Evolutionary conservation across 495 filamentous ascomycete genomes (phyloP), one percentile per base, ranked within the genome.

Genomic region (Penicillium salamii): DNA sequence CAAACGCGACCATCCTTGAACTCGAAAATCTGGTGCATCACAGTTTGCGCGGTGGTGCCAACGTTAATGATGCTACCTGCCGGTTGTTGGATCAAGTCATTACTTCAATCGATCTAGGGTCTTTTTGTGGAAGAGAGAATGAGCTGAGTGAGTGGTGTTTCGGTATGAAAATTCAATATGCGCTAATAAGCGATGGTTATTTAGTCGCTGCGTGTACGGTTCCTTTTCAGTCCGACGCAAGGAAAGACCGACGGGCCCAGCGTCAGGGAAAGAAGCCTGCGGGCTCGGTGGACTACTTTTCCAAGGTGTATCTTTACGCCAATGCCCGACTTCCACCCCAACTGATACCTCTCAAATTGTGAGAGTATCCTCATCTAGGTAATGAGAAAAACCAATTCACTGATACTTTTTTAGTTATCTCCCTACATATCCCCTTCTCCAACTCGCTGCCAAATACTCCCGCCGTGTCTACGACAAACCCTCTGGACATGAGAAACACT

Each of bases 271-370:
- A 56, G 13, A 58, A 55, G 14, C 26, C 49, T 28, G 37, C 50
- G 26, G 18, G 46, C 12, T 49, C 42, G 24, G 41, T 40, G 32
- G 82, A 80, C 45, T 83, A 86, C 62, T 91, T 91, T 62, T 69
- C 81, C n/a, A 91, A 91, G 63, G 84, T 83, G 12, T 84, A 88
- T 60, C 66, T 86, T 8, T 93, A 91, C 61, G 70, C 77, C n/a
- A 93, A 93, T 60, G 88, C 89, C 3, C 80, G 77, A 44, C 65
- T 91, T n/a, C 85, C 87, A 4, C 72, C 78, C 26, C 65, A 84
- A 50, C 68, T 91, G 1, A 79, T 82, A 14, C 78, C 79, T 1
- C 65, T 91, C 39, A 82, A 78, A 61, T 61, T 90, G 78, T 89
- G 73, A 55, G 80, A 23, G 1, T 24, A 2, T 1, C 14, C 14